Base-by-base conservation (phyloP, 2,329 filamentous ascomycete genomes). In the Penicillium sp. region DNA sequence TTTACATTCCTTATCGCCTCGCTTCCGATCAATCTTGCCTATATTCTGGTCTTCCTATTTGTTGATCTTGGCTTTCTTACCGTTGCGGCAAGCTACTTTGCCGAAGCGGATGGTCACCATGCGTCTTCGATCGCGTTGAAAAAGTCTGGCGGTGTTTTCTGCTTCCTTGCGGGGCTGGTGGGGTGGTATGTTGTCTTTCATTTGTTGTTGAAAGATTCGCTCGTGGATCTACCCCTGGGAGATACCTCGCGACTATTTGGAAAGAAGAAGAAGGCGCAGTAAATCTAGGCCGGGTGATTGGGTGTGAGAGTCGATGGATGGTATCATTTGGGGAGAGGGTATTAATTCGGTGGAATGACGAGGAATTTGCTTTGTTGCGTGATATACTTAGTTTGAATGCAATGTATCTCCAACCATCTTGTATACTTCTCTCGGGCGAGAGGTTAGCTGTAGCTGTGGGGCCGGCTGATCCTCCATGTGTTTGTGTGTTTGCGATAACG, bases 21-120 rank as follows among this genome's bases (percentile, higher is more conserved):
- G 1, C 54, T 79, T 1, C 72, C 76, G 0, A 70, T 59, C 40
- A 80, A 80, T 34, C 51, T 80, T 7, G 76, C 78, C 4, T 79
- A 79, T 46, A 77, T 78, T 41, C 65, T 63, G 2, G 77, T 79
- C n/a, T 80, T 79, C 61, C 69, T 76, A 49, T 74, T 75, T 2
- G 74, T 80, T 0, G 73, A 80, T 37, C 49, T 79, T 6, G 71
- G 72, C 3, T 80, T 80, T 51, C 62, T 73, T 4, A 62, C 75
- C 2, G 68, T 79, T 7, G 69, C 75, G 3, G 72, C 73, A 1
- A 73, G 68, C 15, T 80, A 79, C 58, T 80, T 79, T 52, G 71
- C 76, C 0, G 59, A 60, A 3, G 78, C 78, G 2, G 78, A 80
- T 57, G 76, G 75, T 1, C 58, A 77, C 9, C 23, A 48, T 2